Base-by-base conservation (phyloP, 2,329 filamentous ascomycete species). In the Pseudonectria buxi region DNA sequence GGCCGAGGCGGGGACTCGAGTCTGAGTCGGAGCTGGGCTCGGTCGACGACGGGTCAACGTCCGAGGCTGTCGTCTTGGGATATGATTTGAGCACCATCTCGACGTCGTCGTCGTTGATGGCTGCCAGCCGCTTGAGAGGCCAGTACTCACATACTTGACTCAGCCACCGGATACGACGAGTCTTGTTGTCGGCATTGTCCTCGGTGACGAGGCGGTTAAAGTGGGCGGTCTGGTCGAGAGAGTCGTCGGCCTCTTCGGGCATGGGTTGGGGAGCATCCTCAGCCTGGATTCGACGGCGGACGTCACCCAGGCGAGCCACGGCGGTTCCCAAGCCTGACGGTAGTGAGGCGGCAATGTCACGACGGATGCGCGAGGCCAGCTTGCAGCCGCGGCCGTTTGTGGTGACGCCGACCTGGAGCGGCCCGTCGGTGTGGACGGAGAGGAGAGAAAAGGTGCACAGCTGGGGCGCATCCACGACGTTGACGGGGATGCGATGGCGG, bases 131-230 rank as follows among this genome's bases (percentile, higher is more conserved):
- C 44, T 80, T 81, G 16, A 98, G 71, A 2, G 92, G 89, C 92
- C 92, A 98, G 64, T 98, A 98, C 67, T 98, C 92, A 71, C 92
- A 98, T 34, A 98, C 87, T 58, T 98, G 92, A 14, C 84, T 78
- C 2, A 98, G 70, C 92, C 92, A 98, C 39, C 92, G 77, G 70
- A 94, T 89, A 33, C 92, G 76, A 40, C 90, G 72, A 14, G 76
- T 88, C 56, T 87, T 87, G 18, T 22, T 22, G 18, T 22, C 18
- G 1, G 75, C 64, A 52, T 92, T 86, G 29, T 81, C 78, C 30
- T 86, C 81, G 0, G 72, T 76, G 6, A 96, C 74, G 4, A 98
- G 69, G 41, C 75, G 79, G 60, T 98, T 98, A 61, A 98, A 95
- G 0, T 72, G 75, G 2, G 89, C 78, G 12, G 74, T 77, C 61